A percentile compares a stretch with the other conserved stretches of the same genome.
phyloP scores from a whole-genome alignment of 2,329 filamentous ascomycete species.

The Lachnum nothofagi region DNA sequence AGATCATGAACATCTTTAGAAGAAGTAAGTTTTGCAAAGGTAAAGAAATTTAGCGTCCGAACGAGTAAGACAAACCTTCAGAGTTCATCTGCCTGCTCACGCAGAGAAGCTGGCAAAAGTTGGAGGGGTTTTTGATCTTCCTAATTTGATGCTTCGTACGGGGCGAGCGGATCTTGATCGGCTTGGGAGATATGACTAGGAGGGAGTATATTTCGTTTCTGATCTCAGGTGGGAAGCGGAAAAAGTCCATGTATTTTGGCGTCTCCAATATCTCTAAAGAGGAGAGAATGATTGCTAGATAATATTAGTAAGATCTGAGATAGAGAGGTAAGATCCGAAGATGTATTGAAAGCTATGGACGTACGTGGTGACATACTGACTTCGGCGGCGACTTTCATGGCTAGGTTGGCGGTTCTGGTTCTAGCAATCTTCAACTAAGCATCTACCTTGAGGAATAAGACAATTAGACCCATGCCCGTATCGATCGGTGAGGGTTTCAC shows the following conservation, averaged over 20 bases:
- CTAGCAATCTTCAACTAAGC: too few relatives aligned
- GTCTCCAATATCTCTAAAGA: background rate
- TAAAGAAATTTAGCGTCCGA: too few relatives aligned
- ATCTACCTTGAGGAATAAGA: too few relatives aligned
- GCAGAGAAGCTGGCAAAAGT: background rate
- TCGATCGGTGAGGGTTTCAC: too few relatives aligned
- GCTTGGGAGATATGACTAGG: background rate
- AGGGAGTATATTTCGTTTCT: constrained; percentile 1
- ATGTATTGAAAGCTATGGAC: background rate
- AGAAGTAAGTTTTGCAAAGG: too few relatives aligned
- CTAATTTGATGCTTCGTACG: background rate
- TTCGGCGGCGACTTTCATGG: too few relatives aligned
- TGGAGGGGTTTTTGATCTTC: background rate
- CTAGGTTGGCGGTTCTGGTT: too few relatives aligned
- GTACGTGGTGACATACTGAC: background rate
- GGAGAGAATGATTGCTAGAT: background rate
- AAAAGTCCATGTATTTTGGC: background rate
- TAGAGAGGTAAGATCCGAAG: background rate
- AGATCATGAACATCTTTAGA: too few relatives aligned
- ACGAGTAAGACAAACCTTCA: background rate
- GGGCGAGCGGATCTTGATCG: background rate
- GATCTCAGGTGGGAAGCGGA: background rate
- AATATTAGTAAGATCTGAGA: background rate
- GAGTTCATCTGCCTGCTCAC: constrained; percentile 4
- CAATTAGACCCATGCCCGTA: too few relatives aligned